Evolutionary conservation across 805 yeast species (phyloP), one percentile per base, ranked within the genome.

Genomic region (Jamesozyma spencerorum): DNA sequence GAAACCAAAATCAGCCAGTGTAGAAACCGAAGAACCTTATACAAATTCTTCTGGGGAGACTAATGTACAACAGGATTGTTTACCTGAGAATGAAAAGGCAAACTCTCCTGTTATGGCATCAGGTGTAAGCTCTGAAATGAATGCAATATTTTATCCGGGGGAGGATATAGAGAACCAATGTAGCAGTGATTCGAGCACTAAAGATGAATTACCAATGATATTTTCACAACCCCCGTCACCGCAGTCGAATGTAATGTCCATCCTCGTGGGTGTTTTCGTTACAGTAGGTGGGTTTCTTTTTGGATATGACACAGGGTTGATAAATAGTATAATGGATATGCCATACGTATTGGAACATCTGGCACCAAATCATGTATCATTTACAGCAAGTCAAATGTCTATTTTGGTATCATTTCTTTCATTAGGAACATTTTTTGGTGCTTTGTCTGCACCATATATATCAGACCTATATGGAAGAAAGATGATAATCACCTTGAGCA

Each of bases 201-300:
- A 7, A 22, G 53, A 49, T 34, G 43, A 46, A 18, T 52, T 47
- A 8, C 49, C 59, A 5, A 30, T 44, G 17, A 45, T 57, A 19
- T 59, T 58, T 31, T 42, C 54, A 7, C 50, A 53, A 32, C 57
- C 59, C 4, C 58, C 73, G 0, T 59, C 51, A 37, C 51, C 48
- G 3, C 73, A 67, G 50, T 75, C 85, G 0, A 69, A 79, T 2
- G 62, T 69, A 34, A 76, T 80, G 71, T 85, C 94, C 3, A 59
- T 83, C 27, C 64, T 73, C 7, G 88, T 86, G 3, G 95, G 94
- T 43, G 55, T 75, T 18, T 79, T 85, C 44, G 90, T 92, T 10
- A 94, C 95, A 12, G 73, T 84, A n/a, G 95, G 95, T 20, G 96
- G 95, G 0, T 83, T 86, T 56, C 65, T 86, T 32, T 86, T 81